These are phyloP conservation scores for Phytopythium sindhum DNA, from an alignment of 352 stramenopile species.

Conservation along the genomic window DNA sequence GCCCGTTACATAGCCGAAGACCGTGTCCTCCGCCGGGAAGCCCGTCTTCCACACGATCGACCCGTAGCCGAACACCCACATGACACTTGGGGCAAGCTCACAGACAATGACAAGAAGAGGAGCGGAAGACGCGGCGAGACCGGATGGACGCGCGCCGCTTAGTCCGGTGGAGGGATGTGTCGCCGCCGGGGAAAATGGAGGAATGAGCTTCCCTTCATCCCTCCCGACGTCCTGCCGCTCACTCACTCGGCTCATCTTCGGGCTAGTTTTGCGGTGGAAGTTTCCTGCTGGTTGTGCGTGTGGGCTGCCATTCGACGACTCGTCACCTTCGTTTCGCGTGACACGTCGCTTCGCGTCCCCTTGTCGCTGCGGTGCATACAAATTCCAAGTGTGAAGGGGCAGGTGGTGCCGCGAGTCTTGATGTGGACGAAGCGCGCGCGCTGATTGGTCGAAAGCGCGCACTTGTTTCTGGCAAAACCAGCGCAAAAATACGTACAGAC, in stretches of 20 bases:
- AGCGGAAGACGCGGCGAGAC: too few relatives aligned
- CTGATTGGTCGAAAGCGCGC: conserved; percentile 1
- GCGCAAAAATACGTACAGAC: conserved; percentile 1
- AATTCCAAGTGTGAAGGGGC: not conserved
- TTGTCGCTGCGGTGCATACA: not conserved
- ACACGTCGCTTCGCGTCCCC: not conserved
- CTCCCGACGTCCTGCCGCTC: not conserved
- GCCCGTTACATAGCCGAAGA: conserved; percentile 78
- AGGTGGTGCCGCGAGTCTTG: not conserved
- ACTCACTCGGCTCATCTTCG: not conserved
- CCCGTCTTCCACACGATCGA: conserved; percentile 81
- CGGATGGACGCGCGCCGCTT: not conserved
- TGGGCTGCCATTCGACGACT: not conserved
- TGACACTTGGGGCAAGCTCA: too few relatives aligned
- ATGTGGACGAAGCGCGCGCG: not conserved
- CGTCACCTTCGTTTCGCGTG: not conserved
- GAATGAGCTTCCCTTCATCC: conserved; percentile 15
- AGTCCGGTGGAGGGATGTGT: conserved; percentile 4
- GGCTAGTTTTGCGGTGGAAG: too few relatives aligned
- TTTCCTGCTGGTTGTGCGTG: not conserved
- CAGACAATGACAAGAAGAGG: too few relatives aligned
- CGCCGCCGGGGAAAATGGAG: conserved; percentile 20
- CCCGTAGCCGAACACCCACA: conserved; percentile 87
- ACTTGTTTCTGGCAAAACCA: not conserved
- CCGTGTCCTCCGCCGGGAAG: conserved; percentile 59